Base-by-base conservation (phyloP, 2,329 filamentous ascomycete species). In the Septoria linicola region DNA sequence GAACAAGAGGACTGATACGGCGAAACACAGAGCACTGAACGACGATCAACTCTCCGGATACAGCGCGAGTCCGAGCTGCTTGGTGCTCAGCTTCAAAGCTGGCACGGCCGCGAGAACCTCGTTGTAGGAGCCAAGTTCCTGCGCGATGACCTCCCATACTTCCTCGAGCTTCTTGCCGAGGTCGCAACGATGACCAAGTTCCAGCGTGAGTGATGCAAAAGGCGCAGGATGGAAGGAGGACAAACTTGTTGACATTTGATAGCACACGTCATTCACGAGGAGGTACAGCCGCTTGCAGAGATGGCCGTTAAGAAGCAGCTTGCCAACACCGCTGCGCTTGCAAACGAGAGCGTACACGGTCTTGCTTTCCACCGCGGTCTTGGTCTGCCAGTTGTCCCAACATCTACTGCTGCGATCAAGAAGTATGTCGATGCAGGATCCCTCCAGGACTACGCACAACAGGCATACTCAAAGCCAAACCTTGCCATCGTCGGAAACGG, bases 101-200 rank as follows among this genome's bases (percentile, higher is more conserved):
- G 88, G 74, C 90, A 96, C 77, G 91, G 89, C 65, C 87, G 92
- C 69, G 93, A 99, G 80, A 90, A 90, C 70, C 77, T 99, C 59
- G 84, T 99, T 54, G 77, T 99, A 67, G 85, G 92, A 74, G 89
- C 93, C 71, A 95, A 87, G 78, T 99, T 99, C 81, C 83, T 99
- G 62, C 85, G 89, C 70, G 85, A 93, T 71, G 91, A 99, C 72
- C 84, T 99, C 62, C 93, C 93, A 63, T 99, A 97, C 82, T 99
- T 96, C 73, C 83, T 90, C 67, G 93, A 99, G 79, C 81, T 99
- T 61, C 82, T 99, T 63, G 89, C 87, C 68, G 95, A 99, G 79
- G 88, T 96, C 66, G 80, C 93, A 67, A 84, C 86, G 56, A 78
- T 88, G 74, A 95, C 92, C 64, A 93, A 89, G 76, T 99, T 89